phyloP scores from a whole-genome alignment of 345 rosid genomes.

The Noccaea caerulescens region DNA sequence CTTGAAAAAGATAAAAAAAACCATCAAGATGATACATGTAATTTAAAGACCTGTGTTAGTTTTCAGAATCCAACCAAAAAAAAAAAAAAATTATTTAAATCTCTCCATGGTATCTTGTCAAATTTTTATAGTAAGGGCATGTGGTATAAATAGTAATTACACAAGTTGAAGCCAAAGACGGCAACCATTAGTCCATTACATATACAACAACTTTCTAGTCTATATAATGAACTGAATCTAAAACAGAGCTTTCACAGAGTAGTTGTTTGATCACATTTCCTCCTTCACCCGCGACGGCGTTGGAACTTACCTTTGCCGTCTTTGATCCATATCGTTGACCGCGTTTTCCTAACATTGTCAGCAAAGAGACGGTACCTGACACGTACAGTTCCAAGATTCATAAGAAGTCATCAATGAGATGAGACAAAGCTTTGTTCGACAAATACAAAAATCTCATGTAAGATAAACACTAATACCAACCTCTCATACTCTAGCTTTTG shows the following conservation, averaged over 20 bases:
- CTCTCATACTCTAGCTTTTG: conserved; percentile 88
- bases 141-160: too few relatives aligned
- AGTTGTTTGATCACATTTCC: conserved; percentile 21
- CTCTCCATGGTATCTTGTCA: too few relatives aligned
- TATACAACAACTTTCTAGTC: conserved; percentile 31
- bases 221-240: conserved; percentile 14
- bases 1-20: not conserved
- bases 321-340: conserved; percentile 74
- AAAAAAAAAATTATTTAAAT: too few relatives aligned
- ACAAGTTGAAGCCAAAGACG: conserved; percentile 22
- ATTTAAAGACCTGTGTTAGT: not conserved
- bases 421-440: not conserved
- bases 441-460: conserved; percentile 6
- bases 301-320: conserved; percentile 55
- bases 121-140: too few relatives aligned
- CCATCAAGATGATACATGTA: not conserved
- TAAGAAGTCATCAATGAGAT: conserved; percentile 11
- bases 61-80: too few relatives aligned
- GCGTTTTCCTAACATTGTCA: conserved; percentile 71
- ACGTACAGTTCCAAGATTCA: conserved; percentile 15
- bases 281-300: conserved; percentile 31
- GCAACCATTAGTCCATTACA: conserved; percentile 18
- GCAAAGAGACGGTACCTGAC: conserved; percentile 73
- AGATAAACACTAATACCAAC: conserved; percentile 48
- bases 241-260: conserved; percentile 21